Evolutionary conservation across 2,329 filamentous ascomycete genomes (phyloP).

Genomic region (Rhynchosporium agropyri): DNA sequence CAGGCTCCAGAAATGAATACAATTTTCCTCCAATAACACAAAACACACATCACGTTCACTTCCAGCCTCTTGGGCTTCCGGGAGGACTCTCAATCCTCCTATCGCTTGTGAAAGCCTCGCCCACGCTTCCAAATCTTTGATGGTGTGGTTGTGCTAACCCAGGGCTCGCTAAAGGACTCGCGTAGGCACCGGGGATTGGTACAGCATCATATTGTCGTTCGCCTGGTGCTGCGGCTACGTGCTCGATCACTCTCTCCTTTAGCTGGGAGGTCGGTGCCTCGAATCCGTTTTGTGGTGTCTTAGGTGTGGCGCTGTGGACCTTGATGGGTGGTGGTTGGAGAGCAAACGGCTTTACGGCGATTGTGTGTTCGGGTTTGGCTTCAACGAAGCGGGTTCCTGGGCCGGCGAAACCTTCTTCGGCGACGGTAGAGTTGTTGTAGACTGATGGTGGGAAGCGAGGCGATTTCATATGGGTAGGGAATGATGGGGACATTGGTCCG

Average conservation of each 20-base stretch:
- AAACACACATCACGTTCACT: conserved; percentile 19
- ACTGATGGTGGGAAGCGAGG: conserved; percentile 62
- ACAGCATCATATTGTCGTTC: conserved; percentile 85
- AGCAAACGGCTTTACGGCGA: conserved; percentile 69
- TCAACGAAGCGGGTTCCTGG: conserved; percentile 55
- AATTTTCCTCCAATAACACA: conserved; percentile 9
- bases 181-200: conserved; percentile 85
- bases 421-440: conserved; percentile 57
- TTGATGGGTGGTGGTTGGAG: conserved; percentile 83
- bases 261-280: conserved; percentile 46
- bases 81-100: conserved; percentile 40
- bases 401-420: conserved; percentile 51
- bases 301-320: conserved; percentile 77
- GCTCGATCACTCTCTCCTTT: conserved; percentile 54
- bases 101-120: conserved; percentile 41
- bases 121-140: conserved; percentile 34
- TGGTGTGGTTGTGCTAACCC: conserved; percentile 45
- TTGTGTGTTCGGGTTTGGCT: conserved; percentile 63
- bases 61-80: conserved; percentile 38
- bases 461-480: conserved; percentile 45
- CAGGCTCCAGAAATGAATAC: conserved; percentile 18
- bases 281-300: conserved; percentile 65
- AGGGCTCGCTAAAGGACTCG: conserved; percentile 56
- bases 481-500: conserved; percentile 66
- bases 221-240: conserved; percentile 71